Percentiles rank a stretch among this genome's conserved stretches.
Conservation (phyloP, 805 yeast species). For the Wickerhamiella bombiphila region DNA sequence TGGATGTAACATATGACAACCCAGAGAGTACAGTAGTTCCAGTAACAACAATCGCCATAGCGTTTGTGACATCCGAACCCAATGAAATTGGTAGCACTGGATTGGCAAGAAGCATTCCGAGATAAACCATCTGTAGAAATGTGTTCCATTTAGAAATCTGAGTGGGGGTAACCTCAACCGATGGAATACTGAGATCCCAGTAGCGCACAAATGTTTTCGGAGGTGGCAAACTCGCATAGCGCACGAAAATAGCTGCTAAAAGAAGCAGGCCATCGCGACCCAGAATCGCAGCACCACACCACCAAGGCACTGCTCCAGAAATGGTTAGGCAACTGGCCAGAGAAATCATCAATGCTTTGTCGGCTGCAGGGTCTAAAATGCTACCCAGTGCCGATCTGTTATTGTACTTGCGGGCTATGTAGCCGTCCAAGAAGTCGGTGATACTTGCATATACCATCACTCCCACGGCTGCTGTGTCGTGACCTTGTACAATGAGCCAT, state of each 20-base stretch:
- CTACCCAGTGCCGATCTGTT: constrained; percentile 76
- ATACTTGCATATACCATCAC: constrained; percentile 73
- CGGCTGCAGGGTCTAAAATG: constrained; percentile 90
- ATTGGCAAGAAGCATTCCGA: constrained; percentile 46
- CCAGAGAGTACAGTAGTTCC: constrained; percentile 63
- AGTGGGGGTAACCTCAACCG: constrained; percentile 82
- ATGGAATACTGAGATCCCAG: constrained; percentile 66
- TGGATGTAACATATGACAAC: constrained; percentile 26
- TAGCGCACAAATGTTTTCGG: constrained; percentile 61
- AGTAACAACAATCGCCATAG: constrained; percentile 32
- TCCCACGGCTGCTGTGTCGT: constrained; percentile 49
- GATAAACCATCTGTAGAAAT: constrained; percentile 78
- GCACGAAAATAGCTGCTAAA: constrained; percentile 51
- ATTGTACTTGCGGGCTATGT: constrained; percentile 66
- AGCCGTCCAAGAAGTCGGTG: constrained; percentile 89
- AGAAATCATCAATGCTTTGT: constrained; percentile 74
- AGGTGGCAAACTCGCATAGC: constrained; percentile 58
- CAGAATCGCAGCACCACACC: constrained; percentile 46
- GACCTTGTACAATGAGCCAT: constrained; percentile 50
- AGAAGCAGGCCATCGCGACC: constrained; percentile 74
- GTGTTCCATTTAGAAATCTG: constrained; percentile 79
- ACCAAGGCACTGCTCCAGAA: constrained; percentile 49
- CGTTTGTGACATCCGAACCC: constrained; percentile 17
- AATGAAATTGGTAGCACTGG: constrained; percentile 39
- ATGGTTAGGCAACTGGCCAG: constrained; percentile 66